These are phyloP conservation scores for Cyclospora cayetanensis DNA, from an alignment of 169 alveolate genomes.

Conservation along the genomic window DNA sequence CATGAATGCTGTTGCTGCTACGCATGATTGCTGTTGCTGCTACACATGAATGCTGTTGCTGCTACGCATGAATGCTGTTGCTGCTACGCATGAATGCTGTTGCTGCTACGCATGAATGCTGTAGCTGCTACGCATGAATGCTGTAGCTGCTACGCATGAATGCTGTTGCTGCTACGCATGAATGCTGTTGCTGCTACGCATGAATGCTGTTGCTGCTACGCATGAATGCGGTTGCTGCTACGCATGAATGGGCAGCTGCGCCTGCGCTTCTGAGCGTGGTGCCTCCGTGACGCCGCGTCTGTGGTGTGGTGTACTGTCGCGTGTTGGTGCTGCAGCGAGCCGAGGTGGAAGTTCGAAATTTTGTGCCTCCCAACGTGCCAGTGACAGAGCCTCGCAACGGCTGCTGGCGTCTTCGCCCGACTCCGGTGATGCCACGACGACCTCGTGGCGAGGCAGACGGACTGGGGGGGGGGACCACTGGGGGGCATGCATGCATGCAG, in stretches of 20 bases:
- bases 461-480: too few species aligned
- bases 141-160: not conserved
- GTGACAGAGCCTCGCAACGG: conserved; percentile 46
- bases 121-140: not conserved
- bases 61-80: not conserved
- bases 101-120: not conserved
- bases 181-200: not conserved
- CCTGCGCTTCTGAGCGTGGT: too few species aligned
- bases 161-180: not conserved
- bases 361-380: conserved; percentile 66
- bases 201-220: conserved; percentile 15
- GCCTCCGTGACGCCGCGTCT: too few species aligned
- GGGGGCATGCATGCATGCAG: not conserved
- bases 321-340: conserved; percentile 56
- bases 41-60: not conserved
- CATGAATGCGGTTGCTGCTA: too few species aligned
- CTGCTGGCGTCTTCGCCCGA: conserved; percentile 70
- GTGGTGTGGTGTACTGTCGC: too few species aligned
- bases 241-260: too few species aligned
- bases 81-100: not conserved
- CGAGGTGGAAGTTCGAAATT: conserved; percentile 11
- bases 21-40: not conserved
- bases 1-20: not conserved
- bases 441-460: not conserved
- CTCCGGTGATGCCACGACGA: not conserved